A percentile compares a stretch with the other conserved stretches of the same genome.
These are phyloP conservation scores for Ailanthus altissimus DNA, from an alignment of 345 rosid species.

Conservation along the genomic window DNA sequence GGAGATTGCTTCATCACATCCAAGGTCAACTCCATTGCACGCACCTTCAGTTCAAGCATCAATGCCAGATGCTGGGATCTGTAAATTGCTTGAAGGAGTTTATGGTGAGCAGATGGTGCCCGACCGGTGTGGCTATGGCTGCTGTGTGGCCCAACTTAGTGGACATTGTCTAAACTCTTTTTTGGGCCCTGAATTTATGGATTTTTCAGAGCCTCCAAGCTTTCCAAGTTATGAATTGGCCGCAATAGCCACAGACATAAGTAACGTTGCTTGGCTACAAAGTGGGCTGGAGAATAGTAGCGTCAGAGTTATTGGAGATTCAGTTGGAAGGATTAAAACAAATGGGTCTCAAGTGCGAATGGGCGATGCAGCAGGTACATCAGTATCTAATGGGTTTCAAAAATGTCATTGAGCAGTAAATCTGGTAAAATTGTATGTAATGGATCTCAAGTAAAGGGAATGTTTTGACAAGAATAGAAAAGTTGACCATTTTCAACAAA, in stretches of 20 bases:
- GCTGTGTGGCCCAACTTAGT: conserved; percentile 42
- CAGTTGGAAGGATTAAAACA: conserved; percentile 37
- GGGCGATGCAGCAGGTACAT: conserved; percentile 36
- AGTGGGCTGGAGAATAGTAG: conserved; percentile 72
- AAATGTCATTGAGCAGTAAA: conserved; percentile 39
- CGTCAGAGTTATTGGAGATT: conserved; percentile 46
- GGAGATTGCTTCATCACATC: conserved; percentile 38
- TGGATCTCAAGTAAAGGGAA: conserved; percentile 28
- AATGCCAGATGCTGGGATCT: conserved; percentile 50
- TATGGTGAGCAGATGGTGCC: conserved; percentile 62
- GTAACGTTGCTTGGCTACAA: conserved; percentile 81
- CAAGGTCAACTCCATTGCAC: conserved; percentile 35
- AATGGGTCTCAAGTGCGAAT: conserved; percentile 32
- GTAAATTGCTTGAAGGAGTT: conserved; percentile 57
- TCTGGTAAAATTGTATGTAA: conserved; percentile 37
- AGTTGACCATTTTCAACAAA: conserved; percentile 36
- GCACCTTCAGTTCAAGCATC: conserved; percentile 44
- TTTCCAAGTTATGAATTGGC: conserved; percentile 78
- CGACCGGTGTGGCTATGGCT: conserved; percentile 69
- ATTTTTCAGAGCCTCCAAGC: conserved; percentile 55
- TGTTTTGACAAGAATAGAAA: conserved; percentile 35
- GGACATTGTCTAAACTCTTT: conserved; percentile 39
- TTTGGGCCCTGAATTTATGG: conserved; percentile 83
- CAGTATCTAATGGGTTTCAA: conserved; percentile 36
- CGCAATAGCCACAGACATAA: conserved; percentile 72